Conservation (phyloP, 768 basidiomycete species). For the Leccinum barrowsii region DNA sequence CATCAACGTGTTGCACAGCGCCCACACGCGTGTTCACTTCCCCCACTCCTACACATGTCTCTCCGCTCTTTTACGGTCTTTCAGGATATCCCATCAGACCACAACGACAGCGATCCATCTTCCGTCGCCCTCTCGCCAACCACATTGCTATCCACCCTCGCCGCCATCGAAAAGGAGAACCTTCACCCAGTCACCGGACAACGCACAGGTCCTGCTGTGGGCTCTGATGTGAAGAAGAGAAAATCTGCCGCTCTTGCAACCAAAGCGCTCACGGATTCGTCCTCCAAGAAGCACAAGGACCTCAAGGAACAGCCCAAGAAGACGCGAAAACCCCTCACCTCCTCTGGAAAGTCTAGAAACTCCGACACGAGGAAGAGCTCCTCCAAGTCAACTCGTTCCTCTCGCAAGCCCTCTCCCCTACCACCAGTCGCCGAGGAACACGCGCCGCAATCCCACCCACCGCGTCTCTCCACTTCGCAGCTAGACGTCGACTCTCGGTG, state of each 20-base stretch:
- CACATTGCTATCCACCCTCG: conserved; percentile 35
- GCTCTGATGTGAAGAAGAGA: conserved; percentile 53
- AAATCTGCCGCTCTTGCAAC: conserved; percentile 58
- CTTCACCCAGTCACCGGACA: conserved; percentile 71
- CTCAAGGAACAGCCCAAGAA: conserved; percentile 51
- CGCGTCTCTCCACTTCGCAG: conserved; percentile 39
- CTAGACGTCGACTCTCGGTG: conserved; percentile 66
- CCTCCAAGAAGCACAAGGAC: conserved; percentile 43
- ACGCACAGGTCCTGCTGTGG: conserved; percentile 41
- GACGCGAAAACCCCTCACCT: conserved; percentile 46
- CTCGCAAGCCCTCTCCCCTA: conserved; percentile 53
- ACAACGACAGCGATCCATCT: conserved; percentile 22
- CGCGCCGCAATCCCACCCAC: conserved; percentile 30
- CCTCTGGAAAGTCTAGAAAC: conserved; percentile 22
- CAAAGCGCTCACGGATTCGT: conserved; percentile 40
- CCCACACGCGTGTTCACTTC: conserved; percentile 16
- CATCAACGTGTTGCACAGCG: conserved; percentile 33
- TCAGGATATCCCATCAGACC: conserved; percentile 48
- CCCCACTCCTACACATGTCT: conserved; percentile 40
- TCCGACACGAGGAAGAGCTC: conserved; percentile 38
- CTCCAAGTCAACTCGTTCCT: conserved; percentile 30
- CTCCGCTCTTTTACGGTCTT: conserved; percentile 62
- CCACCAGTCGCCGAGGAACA: conserved; percentile 58
- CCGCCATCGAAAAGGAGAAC: conserved; percentile 71
- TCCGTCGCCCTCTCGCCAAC: conserved; percentile 19